Evolutionary conservation across 2,329 filamentous ascomycete species (phyloP).

Genomic region (Alternaria incomplexa): DNA sequence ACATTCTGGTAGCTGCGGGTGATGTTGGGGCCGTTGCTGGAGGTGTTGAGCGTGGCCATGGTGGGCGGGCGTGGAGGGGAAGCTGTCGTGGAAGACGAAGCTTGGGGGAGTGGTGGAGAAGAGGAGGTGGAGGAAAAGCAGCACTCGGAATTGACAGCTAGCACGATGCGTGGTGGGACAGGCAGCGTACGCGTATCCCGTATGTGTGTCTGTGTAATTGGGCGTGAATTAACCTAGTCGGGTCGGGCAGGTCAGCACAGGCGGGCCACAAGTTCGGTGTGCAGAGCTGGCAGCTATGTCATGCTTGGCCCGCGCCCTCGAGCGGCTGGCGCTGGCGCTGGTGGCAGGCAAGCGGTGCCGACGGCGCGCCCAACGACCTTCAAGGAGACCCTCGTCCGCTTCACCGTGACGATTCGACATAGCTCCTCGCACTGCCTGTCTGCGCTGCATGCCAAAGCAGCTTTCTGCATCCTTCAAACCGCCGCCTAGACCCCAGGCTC

Average conservation of each 20-base stretch:
- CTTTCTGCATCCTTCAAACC: constrained; percentile 1
- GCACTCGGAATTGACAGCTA: neutral
- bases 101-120: neutral
- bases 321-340: neutral
- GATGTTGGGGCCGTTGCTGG: constrained; percentile 61
- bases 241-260: neutral
- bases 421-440: constrained; percentile 7
- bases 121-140: constrained; percentile 4
- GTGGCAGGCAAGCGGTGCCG: constrained; percentile 1
- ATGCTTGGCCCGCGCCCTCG: constrained; percentile 10
- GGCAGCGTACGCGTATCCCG: constrained; percentile 13
- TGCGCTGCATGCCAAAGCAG: constrained; percentile 1
- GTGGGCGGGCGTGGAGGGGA: constrained; percentile 49
- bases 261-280: constrained; percentile 7
- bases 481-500: constrained; percentile 3
- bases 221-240: constrained; percentile 4
- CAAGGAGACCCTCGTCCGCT: constrained; percentile 11
- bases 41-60: constrained; percentile 72
- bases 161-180: constrained; percentile 8
- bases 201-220: constrained; percentile 13
- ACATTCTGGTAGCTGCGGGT: constrained; percentile 68
- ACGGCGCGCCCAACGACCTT: neutral
- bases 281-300: constrained; percentile 14
- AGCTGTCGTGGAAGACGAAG: constrained; percentile 10
- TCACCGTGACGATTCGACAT: constrained; percentile 12